Evolutionary conservation across 306 rosid species (phyloP).

Genomic region (Castanea sativa): DNA sequence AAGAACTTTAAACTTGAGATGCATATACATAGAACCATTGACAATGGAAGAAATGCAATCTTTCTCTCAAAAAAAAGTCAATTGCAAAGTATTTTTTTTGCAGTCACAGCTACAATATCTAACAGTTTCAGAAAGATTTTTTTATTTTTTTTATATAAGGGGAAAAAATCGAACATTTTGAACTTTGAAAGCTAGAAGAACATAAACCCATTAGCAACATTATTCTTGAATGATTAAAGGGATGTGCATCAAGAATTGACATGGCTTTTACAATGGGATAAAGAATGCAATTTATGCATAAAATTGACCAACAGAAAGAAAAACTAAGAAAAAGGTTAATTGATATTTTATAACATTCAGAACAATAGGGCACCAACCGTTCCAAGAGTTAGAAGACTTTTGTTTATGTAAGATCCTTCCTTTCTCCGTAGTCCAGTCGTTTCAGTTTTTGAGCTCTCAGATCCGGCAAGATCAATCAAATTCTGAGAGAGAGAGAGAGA

Average conservation of each 20-base stretch:
- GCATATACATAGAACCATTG: neutral
- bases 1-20: neutral
- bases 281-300: constrained; percentile 6
- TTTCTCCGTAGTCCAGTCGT: constrained; percentile 97
- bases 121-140: too few relatives aligned
- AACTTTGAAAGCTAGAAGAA: neutral
- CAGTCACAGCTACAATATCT: neutral
- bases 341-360: neutral
- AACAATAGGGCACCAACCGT: constrained; percentile 59
- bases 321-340: neutral
- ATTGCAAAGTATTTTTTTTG: neutral
- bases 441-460: constrained; percentile 99
- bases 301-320: neutral
- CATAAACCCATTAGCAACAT: neutral
- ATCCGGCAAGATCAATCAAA: constrained; percentile 97
- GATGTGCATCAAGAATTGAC: neutral
- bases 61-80: neutral
- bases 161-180: too few relatives aligned
- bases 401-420: constrained; percentile 98
- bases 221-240: neutral
- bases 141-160: too few relatives aligned
- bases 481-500: constrained; percentile 48
- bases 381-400: constrained; percentile 98
- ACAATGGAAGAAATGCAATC: neutral
- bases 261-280: constrained; percentile 10